A percentile compares a stretch with the other conserved stretches of the same genome.
Conservation (phyloP, 176 grass and related monocot species). For the maize (Zea mays) region Zm-B73-REFERENCE-NAM-5.0 NC_050097.1:25149501-25150000, state of each 20-base stretch:
- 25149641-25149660: constrained; percentile 95
- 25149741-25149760: not conserved
- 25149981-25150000: constrained; percentile 15
- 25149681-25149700: constrained; percentile 84
- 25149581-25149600: constrained; percentile 29
- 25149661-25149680: constrained; percentile 82
- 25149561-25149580: constrained; percentile 57
- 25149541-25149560: constrained; percentile 83
- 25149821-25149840: constrained; percentile 99
- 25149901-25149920: constrained; percentile 93
- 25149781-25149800: constrained; percentile 93
- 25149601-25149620: constrained; percentile 25
- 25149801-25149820: constrained; percentile 97
- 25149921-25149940: constrained; percentile 99
- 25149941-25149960: constrained; percentile 43
- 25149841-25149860: constrained; percentile 83
- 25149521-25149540: constrained; percentile 90
- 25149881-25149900: constrained; percentile 98
- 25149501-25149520: constrained; percentile 90
- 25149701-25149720: constrained; percentile 33
- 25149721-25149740: constrained; percentile 37
- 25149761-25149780: constrained; percentile 43
- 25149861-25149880: constrained; percentile 96
- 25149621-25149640: not conserved
- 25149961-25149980: constrained; percentile 32